phyloP scores from a whole-genome alignment of 495 filamentous ascomycete species.

The Bacidia rubella region DNA sequence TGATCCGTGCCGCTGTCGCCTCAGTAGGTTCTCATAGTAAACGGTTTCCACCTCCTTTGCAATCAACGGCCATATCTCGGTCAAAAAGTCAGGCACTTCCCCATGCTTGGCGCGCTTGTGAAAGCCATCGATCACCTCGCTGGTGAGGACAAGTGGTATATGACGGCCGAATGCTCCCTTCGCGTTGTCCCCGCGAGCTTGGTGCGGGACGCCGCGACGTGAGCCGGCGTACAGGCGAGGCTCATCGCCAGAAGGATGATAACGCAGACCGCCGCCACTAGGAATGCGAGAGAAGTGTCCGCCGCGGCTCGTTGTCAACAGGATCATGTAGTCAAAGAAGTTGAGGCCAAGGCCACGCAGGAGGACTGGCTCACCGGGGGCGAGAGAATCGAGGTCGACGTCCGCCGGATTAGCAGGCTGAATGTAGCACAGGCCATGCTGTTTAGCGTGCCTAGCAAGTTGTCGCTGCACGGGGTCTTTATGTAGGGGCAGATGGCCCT shows the following conservation, averaged over 20 bases:
- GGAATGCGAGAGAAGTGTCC: conserved; percentile 1
- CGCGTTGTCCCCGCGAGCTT: conserved; percentile 16
- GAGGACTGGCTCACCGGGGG: conserved; percentile 1
- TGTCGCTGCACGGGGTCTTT: neutral
- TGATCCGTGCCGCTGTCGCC: conserved; percentile 1
- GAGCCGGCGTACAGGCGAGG: conserved; percentile 16
- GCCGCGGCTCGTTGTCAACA: conserved; percentile 9
- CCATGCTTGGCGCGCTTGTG: conserved; percentile 9
- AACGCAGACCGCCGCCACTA: neutral
- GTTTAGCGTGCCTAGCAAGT: neutral
- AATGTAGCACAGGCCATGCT: neutral
- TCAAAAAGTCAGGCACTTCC: conserved; percentile 11
- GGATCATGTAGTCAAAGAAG: conserved; percentile 13
- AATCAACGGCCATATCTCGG: conserved; percentile 16
- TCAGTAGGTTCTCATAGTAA: conserved; percentile 15
- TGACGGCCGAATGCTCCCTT: conserved; percentile 14
- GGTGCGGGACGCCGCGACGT: conserved; percentile 17
- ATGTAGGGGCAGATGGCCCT: conserved; percentile 16
- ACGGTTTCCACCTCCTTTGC: conserved; percentile 16
- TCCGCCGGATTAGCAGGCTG: neutral
- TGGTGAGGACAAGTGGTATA: conserved; percentile 12
- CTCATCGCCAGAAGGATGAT: conserved; percentile 15
- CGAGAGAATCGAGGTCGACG: conserved; percentile 5
- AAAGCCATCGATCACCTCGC: conserved; percentile 12
- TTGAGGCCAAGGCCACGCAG: conserved; percentile 11